Base-by-base conservation (phyloP, 257 asterid genomes). In the Gentiana straminea region DNA sequence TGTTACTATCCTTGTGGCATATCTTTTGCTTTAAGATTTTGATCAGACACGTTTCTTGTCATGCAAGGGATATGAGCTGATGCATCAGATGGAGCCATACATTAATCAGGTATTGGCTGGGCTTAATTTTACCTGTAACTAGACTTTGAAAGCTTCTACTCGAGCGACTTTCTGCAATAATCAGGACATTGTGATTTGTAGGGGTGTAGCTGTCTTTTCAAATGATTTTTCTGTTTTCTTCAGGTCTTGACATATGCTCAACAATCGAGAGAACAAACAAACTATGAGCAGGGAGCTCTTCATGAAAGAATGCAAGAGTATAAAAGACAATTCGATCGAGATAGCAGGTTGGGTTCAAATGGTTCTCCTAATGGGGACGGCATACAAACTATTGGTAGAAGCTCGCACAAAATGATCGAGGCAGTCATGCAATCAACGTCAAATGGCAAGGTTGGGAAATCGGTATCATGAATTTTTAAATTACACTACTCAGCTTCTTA, bases 81-180 rank as follows among this genome's bases (percentile, higher is more conserved):
- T 93, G 83, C 97, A 89, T 81, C 99, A 93, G 77, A 93, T 93
- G 99, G 99, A 93, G 74, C 97, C 99, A 8, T 93, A 93, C 70
- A 89, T 93, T 59, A 93, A 86, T 70, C 99, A 86, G 97, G 99
- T 92, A 55, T 50, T 58, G 73, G 41, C 49, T 70, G 37, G 54
- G 12, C 57, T 43, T 70, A 53, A 61, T 56, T 38, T 47, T 58
- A 60, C 58, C 58, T 64, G 54, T 33, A 48, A 38, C 51, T 51
- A 32, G 35, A 11, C 35, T 35, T 45, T 37, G 5, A 39, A 13
- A 9, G 36, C 8, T 38, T 55, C 44, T 56, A 7, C 46, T 41
- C 5, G 6, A 24, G 6, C 39, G 43, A 41, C 9, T 7, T 10
- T 41, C 46, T 41, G 8, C 9, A 10, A 41, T 41, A 41, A 4